These are phyloP conservation scores for Posidonia australis DNA, from an alignment of 106 monocot species.

Conservation along the genomic window DNA sequence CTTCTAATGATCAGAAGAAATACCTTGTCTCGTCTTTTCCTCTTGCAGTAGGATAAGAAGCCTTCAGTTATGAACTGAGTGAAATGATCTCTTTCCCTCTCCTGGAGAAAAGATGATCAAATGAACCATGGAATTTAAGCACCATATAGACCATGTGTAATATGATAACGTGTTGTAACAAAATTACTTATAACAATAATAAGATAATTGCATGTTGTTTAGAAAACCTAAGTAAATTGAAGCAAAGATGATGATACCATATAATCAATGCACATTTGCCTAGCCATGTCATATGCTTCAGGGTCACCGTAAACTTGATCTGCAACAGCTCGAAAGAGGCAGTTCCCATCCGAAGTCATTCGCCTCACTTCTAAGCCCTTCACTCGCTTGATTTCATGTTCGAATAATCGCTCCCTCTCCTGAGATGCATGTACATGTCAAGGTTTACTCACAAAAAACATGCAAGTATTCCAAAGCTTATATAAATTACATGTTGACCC, in stretches of 20 bases:
- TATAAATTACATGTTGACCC: neutral
- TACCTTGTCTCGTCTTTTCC: constrained; percentile 98
- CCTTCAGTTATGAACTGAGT: constrained; percentile 96
- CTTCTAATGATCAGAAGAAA: neutral
- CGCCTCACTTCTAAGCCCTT: constrained; percentile 79
- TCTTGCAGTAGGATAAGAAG: constrained; percentile 89
- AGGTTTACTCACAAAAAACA: neutral
- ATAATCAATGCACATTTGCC: constrained; percentile 98
- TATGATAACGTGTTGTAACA: neutral
- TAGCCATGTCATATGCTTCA: constrained; percentile 78
- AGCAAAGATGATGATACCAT: constrained; percentile 45
- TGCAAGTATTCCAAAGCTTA: too few species aligned
- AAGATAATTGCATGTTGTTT: neutral
- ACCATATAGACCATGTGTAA: neutral
- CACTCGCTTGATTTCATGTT: constrained; percentile 63
- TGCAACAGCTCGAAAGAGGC: constrained; percentile 92
- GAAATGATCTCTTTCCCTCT: constrained; percentile 92
- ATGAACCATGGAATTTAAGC: neutral
- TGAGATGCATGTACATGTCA: constrained; percentile 9
- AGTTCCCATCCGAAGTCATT: constrained; percentile 89
- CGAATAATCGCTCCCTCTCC: constrained; percentile 88
- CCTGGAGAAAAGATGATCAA: constrained; percentile 13
- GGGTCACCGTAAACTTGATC: constrained; percentile 99
- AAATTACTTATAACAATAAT: neutral
- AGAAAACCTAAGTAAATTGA: neutral